A percentile compares a stretch with the other conserved stretches of the same genome.
phyloP scores from a whole-genome alignment of 495 filamentous ascomycete species.

The Aspergillus cavernicola region DNA sequence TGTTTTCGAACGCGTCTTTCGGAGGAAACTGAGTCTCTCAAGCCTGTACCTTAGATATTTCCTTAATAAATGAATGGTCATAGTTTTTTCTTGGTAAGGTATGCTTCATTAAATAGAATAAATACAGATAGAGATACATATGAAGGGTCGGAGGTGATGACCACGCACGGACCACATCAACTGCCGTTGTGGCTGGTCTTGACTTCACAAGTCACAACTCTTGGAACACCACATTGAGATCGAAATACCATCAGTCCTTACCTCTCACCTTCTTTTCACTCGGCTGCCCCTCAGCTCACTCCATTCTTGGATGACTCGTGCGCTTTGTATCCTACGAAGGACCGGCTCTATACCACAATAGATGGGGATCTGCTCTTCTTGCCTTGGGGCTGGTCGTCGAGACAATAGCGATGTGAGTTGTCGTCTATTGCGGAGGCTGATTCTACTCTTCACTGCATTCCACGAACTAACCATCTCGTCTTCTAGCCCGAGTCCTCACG shows the following conservation, averaged over 20 bases:
- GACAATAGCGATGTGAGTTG: conserved; percentile 47
- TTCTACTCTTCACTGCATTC: too few relatives aligned
- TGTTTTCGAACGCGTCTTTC: too few relatives aligned
- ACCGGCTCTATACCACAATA: conserved; percentile 15
- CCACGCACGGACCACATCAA: conserved; percentile 14
- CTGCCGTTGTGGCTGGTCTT: conserved; percentile 2
- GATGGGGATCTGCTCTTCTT: conserved; percentile 53
- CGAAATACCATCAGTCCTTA: conserved; percentile 10
- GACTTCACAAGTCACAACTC: too few relatives aligned
- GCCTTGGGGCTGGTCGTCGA: conserved; percentile 44
- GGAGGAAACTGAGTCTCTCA: too few relatives aligned
- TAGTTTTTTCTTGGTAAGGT: too few relatives aligned
- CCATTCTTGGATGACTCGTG: conserved; percentile 31
- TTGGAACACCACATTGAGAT: too few relatives aligned
- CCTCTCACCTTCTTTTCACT: neutral
- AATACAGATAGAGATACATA: neutral
- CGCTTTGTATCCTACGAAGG: conserved; percentile 19
- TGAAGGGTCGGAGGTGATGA: conserved; percentile 5
- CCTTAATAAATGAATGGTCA: too few relatives aligned
- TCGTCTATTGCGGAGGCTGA: too few relatives aligned
- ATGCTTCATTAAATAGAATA: too few relatives aligned
- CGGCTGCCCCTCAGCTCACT: neutral
- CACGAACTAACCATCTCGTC: neutral
- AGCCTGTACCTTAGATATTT: too few relatives aligned
- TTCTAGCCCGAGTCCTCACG: conserved; percentile 47